Evolutionary conservation across 192 early-diverging fungal genomes (phyloP).

Genomic region (Diversispora epigaea): DNA sequence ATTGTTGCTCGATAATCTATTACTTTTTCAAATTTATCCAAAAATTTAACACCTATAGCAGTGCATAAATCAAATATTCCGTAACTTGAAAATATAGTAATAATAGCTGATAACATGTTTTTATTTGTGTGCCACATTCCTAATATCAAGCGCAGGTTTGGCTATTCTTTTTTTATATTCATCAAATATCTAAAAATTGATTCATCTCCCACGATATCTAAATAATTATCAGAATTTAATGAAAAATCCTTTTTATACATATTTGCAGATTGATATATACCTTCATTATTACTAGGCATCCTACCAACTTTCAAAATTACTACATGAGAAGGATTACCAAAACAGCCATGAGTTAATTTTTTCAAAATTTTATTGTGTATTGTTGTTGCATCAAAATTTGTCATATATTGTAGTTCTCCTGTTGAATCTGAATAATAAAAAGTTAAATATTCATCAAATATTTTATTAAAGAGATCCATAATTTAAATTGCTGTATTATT

Average conservation of each 20-base stretch:
- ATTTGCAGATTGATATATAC: neutral
- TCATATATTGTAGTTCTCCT: neutral
- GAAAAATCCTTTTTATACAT: neutral
- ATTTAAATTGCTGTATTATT: neutral
- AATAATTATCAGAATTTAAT: too few relatives aligned
- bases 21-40: conserved; percentile 20
- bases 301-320: neutral
- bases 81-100: neutral
- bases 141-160: neutral
- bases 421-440: neutral
- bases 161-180: neutral
- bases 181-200: neutral
- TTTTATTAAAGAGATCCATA: neutral
- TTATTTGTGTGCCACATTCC: neutral
- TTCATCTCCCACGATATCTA: neutral
- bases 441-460: neutral
- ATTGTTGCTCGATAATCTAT: neutral
- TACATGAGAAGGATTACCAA: neutral
- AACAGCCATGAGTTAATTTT: neutral
- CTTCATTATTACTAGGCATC: neutral
- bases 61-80: neutral
- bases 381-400: neutral
- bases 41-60: neutral
- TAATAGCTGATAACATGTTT: neutral
- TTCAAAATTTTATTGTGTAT: neutral